Evolutionary conservation across 176 grass and related monocot species (phyloP).

Genomic region (Stipa capillata): DNA sequence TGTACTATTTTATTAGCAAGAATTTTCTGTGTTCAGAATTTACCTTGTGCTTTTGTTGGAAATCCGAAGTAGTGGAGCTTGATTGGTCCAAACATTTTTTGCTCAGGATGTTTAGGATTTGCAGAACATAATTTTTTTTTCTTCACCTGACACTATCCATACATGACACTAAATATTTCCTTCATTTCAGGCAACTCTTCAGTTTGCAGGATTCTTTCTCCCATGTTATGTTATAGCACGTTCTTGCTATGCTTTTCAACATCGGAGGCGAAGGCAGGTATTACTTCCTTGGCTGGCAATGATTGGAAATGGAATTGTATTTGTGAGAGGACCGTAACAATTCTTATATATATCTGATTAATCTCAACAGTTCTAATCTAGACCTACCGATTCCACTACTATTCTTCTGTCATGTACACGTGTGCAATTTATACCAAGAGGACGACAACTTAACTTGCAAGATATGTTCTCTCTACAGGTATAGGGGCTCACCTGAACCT

Average conservation of each 20-base stretch:
- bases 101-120: neutral
- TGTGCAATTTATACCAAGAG: neutral
- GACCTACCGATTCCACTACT: neutral
- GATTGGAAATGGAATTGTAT: too few species aligned
- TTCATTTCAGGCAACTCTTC: conserved; percentile 70
- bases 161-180: neutral
- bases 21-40: neutral
- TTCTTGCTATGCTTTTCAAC: conserved; percentile 72
- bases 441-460: neutral
- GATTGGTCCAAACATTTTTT: neutral
- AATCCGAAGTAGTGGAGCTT: neutral
- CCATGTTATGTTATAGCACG: conserved; percentile 92
- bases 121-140: neutral
- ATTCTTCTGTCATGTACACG: neutral
- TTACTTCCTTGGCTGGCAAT: neutral
- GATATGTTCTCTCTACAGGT: conserved; percentile 16
- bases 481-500: conserved; percentile 19
- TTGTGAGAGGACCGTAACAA: too few species aligned
- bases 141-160: neutral
- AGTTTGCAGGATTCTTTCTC: conserved; percentile 78
- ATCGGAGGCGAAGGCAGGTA: conserved; percentile 76
- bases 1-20: neutral
- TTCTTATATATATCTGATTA: too few species aligned
- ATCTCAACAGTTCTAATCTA: neutral
- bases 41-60: neutral